Evolutionary conservation across 257 asterid species (phyloP).

Genomic region (Solanum paucissectum): DNA sequence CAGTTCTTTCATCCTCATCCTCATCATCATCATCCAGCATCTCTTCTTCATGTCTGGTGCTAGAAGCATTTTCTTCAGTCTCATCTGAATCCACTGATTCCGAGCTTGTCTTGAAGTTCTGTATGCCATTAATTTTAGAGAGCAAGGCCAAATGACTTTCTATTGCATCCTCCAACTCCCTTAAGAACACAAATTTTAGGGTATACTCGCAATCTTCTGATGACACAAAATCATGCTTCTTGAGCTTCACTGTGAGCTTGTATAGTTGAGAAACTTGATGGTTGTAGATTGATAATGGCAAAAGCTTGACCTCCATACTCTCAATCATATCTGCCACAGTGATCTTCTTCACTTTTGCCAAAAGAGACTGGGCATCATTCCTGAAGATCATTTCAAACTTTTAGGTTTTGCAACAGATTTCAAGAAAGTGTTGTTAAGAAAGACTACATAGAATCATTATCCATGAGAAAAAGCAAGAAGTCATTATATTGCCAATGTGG

Average conservation of each 20-base stretch:
- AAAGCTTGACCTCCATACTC: conserved; percentile 55
- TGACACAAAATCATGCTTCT: conserved; percentile 56
- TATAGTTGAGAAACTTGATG: conserved; percentile 30
- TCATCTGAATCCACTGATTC: conserved; percentile 24
- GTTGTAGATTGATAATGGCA: conserved; percentile 27
- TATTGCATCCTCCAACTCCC: conserved; percentile 75
- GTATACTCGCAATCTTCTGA: conserved; percentile 42
- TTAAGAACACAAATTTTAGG: conserved; percentile 30
- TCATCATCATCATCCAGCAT: conserved; percentile 29
- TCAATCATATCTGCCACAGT: conserved; percentile 77
- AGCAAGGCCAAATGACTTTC: conserved; percentile 51
- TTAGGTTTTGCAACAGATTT: background rate
- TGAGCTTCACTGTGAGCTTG: conserved; percentile 51
- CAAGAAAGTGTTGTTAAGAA: background rate
- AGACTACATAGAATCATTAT: background rate
- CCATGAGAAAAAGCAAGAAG: background rate
- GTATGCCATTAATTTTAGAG: conserved; percentile 44
- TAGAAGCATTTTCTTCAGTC: conserved; percentile 34
- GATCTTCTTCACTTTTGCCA: conserved; percentile 58
- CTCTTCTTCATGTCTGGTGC: conserved; percentile 13
- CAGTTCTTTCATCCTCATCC: conserved; percentile 45
- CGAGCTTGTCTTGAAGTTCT: conserved; percentile 22
- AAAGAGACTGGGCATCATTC: conserved; percentile 56
- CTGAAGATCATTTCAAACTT: conserved; percentile 26
- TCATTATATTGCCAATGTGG: background rate